phyloP scores from a whole-genome alignment of 306 rosid genomes.

The Canavalia gladiata region DNA sequence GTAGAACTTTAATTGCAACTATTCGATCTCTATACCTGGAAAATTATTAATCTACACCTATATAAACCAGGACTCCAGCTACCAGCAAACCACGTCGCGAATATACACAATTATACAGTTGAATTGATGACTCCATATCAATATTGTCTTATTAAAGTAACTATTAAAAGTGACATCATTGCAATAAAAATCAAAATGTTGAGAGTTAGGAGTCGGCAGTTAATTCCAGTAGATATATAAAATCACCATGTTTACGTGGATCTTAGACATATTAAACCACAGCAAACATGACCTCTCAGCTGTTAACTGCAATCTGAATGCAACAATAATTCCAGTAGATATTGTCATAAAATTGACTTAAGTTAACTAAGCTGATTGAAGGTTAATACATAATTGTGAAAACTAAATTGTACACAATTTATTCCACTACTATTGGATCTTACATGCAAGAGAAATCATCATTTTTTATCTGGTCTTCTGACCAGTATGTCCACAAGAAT shows the following conservation, averaged over 20 bases:
- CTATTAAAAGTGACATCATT: not conserved
- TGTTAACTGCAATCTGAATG: not conserved
- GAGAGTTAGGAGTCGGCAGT: not conserved
- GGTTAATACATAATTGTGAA: not conserved
- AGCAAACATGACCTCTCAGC: not conserved
- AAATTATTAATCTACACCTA: slow-evolving; percentile 51
- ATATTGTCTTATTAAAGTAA: not conserved
- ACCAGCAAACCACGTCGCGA: slow-evolving; percentile 30
- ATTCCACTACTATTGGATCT: not conserved
- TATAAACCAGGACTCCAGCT: slow-evolving; percentile 47
- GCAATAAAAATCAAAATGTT: not conserved
- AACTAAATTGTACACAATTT: not conserved
- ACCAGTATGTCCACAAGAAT: slow-evolving; percentile 22
- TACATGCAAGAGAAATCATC: slow-evolving; percentile 9
- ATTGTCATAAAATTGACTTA: not conserved
- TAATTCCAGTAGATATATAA: not conserved
- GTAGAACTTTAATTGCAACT: slow-evolving; percentile 83
- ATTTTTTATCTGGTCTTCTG: slow-evolving; percentile 6
- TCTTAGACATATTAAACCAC: not conserved
- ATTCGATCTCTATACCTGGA: slow-evolving; percentile 73
- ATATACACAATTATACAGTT: slow-evolving; percentile 16
- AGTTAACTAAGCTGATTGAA: slow-evolving; percentile 11
- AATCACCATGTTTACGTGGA: not conserved
- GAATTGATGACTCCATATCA: not conserved
- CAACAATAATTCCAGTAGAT: slow-evolving; percentile 8